Evolutionary conservation across 805 yeast species (phyloP), one percentile per base, ranked within the genome.

Genomic region (Kurtzmaniella cleridarum): DNA sequence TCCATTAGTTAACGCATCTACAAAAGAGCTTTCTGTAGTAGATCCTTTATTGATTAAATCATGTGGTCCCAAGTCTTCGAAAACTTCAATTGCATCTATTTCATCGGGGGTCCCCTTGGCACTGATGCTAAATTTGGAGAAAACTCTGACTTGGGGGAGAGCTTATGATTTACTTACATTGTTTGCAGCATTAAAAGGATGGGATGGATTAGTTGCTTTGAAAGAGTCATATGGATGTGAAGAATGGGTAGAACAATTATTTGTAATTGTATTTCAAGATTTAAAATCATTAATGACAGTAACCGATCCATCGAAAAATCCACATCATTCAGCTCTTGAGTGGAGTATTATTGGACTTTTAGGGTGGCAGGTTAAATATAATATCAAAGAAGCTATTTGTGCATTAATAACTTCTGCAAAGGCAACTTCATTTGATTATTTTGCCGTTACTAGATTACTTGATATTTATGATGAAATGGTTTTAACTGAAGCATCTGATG

Each of bases 211-310:
- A 27, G 69, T 90, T 47, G 66, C 69, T 41, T 53, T 81, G 29
- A 76, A 96, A 42, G 78, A 89, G 1, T 64, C 70, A 14, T 23
- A 38, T 17, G 28, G 28, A n/a, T 84, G 95, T 56, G 91, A 83
- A 53, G 66, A 78, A 39, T 84, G 95, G 90, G 65, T 87, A 24
- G 95, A 86, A 46, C 81, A 81, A 50, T 62, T 86, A 36, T 83
- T 86, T 54, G 63, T 82, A 60, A 70, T 80, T 2, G 60, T 86
- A 24, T 85, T 79, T 53, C 90, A 84, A 43, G 89, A 82, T 48
- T 59, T 60, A 23, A 53, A 52, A 11, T 43, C 53, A 1, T 41
- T 64, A 36, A 55, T 62, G 50, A 44, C 52, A 12, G 48, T 60
- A 2, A 40, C 54, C 3, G 40, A 55, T 1, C 48, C 53, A n/a